Base-by-base conservation (phyloP, 495 filamentous ascomycete genomes). In the Cenococcum geophilum region DNA sequence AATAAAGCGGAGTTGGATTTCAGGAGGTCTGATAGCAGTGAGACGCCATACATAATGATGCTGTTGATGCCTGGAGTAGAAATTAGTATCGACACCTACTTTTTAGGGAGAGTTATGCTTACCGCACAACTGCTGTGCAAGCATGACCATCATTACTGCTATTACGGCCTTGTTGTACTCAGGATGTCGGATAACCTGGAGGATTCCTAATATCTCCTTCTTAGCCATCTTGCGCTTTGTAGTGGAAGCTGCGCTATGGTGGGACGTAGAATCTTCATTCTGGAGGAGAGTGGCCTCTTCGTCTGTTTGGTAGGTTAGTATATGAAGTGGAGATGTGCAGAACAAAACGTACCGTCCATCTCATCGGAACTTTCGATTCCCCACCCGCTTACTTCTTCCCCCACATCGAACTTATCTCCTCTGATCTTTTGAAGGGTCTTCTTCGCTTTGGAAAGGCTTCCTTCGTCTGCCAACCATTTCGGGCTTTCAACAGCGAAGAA, bases 41-140 rank as follows among this genome's bases (percentile, higher is more conserved):
- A 89, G 1, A 98, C 93, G 8, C 90, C 93, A 74, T 98, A 97
- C 91, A 98, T 96, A 72, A 98, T 86, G 66, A 97, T 91, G 58
- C 88, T 91, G 78, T 98, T 98, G 76, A 98, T 91, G 27, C 92
- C 92, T 34, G 84, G 87, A n/a, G 36, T 12, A 37, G 2, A 11
- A 22, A 21, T 55, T 40, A 58, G 59, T 58, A 25, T 43, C 16
- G 4, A 1, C 25, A 6, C 11, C 6, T 21, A 14, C 0, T 8
- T 37, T 20, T 51, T 9, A 49, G n/a, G 36, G 5, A 34, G 4
- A 16, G 18, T 5, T 21, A 42, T 32, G 37, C 36, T 20, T 66
- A 73, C 74, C 75, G 63, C 69, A 71, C 22, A 98, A 78, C 70
- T 98, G 93, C 68, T 98, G 93, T 9, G 89, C 86, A 37, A 92